Conservation (phyloP, 1,284 basidiomycete genomes). For the Athelia sp. region DNA sequence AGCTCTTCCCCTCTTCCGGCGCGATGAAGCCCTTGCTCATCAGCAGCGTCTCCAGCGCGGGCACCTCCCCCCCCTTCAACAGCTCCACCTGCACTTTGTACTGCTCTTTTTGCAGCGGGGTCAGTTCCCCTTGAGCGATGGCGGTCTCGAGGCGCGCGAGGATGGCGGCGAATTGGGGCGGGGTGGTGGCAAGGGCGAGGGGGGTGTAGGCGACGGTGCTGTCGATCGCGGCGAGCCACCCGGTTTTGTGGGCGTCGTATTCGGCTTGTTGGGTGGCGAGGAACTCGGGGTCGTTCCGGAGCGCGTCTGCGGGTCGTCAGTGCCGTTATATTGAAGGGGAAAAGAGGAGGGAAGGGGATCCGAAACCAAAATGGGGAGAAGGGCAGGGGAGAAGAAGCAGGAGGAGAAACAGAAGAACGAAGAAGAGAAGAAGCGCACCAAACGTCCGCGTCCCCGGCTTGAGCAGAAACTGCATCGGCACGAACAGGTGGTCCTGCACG, state of each 20-base stretch:
- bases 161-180: not conserved
- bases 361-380: too few relatives aligned
- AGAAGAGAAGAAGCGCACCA: not conserved
- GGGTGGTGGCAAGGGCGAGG: not conserved
- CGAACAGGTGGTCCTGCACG: constrained; percentile 24
- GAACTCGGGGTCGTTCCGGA: constrained; percentile 7
- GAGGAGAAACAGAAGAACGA: too few relatives aligned
- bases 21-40: not conserved
- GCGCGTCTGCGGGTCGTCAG: too few relatives aligned
- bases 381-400: too few relatives aligned
- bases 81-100: not conserved
- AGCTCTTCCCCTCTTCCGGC: not conserved
- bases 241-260: not conserved
- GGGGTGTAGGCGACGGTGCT: not conserved
- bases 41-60: not conserved
- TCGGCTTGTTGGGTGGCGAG: constrained; percentile 10
- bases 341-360: too few relatives aligned
- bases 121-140: not conserved
- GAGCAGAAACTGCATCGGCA: not conserved
- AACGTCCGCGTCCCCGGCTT: not conserved
- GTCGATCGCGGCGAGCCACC: not conserved
- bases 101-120: not conserved
- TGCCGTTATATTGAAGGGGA: too few relatives aligned
- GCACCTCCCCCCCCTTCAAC: not conserved
- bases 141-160: not conserved